Base-by-base conservation (phyloP, 805 yeast genomes). In the Candida maltosa region DNA sequence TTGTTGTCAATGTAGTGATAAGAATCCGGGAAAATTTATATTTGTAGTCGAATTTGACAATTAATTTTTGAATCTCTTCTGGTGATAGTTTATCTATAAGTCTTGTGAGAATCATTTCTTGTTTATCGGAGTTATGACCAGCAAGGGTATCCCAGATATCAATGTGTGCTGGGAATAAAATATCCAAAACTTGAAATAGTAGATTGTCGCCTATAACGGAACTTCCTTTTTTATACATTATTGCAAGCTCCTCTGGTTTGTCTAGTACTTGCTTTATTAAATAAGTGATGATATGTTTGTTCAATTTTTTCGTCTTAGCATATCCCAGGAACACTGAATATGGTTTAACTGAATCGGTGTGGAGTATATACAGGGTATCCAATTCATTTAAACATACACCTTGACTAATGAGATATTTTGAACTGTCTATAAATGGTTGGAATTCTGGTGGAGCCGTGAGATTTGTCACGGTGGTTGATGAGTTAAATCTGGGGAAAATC, bases 351-450 rank as follows among this genome's bases (percentile, higher is more conserved):
- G 6, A n/a, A 12, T 32, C 11, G 3, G 35, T 25, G 26, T 32
- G 22, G 10, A 32, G 23, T 4, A 32, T 14, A 15, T 32, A 31
- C 3, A 37, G 15, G 14, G 22, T 27, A 24, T 37, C 40, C 12
- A 27, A 27, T 20, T 37, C 36, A 17, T 29, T 37, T 4, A 37
- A 12, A 17, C 22, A 4, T 3, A 29, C 15, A 12, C 25, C 17
- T 5, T 15, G 10, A n/a, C 20, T 11, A 11, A 31, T 10, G 19
- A n/a, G 7, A 16, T 21, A 7, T 21, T 6, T 14, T 16, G 18
- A 7, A 21, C 9, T 6, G 12, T 15, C 19, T 16, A 26, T 15
- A n/a, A 26, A 26, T 4, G 29, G 29, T 26, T 26, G 19, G 10
- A 26, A 15, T 8, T 7, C 3, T n/a, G 20, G 19, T 9, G 33